These are phyloP conservation scores for Eucalyptus globulus DNA, from an alignment of 345 rosid genomes.

Conservation along the genomic window DNA sequence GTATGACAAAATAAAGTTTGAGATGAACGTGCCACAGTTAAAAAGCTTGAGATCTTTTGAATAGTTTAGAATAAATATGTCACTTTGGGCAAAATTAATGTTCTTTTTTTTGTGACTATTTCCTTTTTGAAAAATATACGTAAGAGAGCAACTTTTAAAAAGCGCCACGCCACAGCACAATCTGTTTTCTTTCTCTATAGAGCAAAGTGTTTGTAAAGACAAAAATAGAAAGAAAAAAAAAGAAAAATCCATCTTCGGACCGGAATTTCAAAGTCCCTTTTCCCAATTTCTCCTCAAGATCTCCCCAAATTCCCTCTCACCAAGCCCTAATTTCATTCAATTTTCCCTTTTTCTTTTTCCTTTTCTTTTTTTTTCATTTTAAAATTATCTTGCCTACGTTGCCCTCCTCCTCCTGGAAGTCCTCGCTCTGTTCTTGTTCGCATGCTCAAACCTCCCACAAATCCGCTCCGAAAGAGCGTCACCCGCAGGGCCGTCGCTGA, in stretches of 20 bases:
- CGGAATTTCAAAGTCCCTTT: not conserved
- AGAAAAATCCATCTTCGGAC: not conserved
- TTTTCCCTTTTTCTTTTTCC: not conserved
- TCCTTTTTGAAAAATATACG: too few species aligned
- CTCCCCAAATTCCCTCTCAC: not conserved
- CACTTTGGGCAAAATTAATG: rapidly evolving
- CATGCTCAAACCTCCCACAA: not conserved
- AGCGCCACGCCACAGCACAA: not conserved
- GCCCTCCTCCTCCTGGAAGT: not conserved
- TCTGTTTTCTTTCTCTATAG: not conserved
- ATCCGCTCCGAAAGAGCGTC: not conserved
- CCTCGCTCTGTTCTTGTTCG: not conserved
- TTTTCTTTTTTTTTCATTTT: not conserved
- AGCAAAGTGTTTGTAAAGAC: not conserved
- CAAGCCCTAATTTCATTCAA: not conserved
- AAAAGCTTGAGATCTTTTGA: too few species aligned
- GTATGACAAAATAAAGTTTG: rapidly evolving
- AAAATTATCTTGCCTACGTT: not conserved
- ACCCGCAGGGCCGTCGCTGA: not conserved
- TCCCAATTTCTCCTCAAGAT: not conserved
- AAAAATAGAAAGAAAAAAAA: too few species aligned
- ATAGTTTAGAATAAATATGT: too few species aligned
- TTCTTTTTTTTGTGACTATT: too few species aligned
- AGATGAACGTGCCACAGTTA: rapidly evolving
- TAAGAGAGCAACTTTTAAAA: not conserved